Percentiles rank a stretch among this genome's conserved stretches.
phyloP scores from a whole-genome alignment of 306 rosid species.

The Pachyrhizus erosus region DNA sequence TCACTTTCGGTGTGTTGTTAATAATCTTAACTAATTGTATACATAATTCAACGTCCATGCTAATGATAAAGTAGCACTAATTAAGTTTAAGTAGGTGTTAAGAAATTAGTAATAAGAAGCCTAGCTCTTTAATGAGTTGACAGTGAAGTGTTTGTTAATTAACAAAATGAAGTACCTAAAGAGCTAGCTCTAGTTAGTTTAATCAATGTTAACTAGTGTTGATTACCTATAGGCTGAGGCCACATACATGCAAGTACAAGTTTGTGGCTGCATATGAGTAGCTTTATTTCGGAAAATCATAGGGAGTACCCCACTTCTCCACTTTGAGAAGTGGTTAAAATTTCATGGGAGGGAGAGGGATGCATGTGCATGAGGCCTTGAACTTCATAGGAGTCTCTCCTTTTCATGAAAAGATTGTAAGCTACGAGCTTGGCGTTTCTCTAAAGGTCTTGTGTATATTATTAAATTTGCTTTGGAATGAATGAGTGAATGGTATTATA shows the following conservation, averaged over 20 bases:
- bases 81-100: conserved; percentile 34
- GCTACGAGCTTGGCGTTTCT: conserved; percentile 65
- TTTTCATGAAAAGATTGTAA: conserved; percentile 79
- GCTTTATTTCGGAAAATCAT: conserved; percentile 54
- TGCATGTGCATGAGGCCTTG: conserved; percentile 75
- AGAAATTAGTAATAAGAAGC: neutral
- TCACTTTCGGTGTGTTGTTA: conserved; percentile 55
- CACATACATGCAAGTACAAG: conserved; percentile 47
- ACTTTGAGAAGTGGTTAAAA: conserved; percentile 57
- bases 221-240: neutral
- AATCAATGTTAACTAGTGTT: neutral
- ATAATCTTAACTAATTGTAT: conserved; percentile 1
- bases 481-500: conserved; percentile 52
- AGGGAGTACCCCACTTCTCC: conserved; percentile 61
- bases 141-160: conserved; percentile 16
- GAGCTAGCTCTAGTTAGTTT: conserved; percentile 38
- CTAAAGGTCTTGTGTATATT: conserved; percentile 39
- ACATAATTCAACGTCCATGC: conserved; percentile 29
- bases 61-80: neutral
- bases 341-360: conserved; percentile 65
- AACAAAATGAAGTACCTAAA: neutral
- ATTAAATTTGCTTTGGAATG: conserved; percentile 50
- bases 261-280: conserved; percentile 46
- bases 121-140: conserved; percentile 19
- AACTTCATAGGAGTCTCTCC: conserved; percentile 71